Base-by-base conservation (phyloP, 441 rosid genomes). In the Erysimum cheiri region DNA sequence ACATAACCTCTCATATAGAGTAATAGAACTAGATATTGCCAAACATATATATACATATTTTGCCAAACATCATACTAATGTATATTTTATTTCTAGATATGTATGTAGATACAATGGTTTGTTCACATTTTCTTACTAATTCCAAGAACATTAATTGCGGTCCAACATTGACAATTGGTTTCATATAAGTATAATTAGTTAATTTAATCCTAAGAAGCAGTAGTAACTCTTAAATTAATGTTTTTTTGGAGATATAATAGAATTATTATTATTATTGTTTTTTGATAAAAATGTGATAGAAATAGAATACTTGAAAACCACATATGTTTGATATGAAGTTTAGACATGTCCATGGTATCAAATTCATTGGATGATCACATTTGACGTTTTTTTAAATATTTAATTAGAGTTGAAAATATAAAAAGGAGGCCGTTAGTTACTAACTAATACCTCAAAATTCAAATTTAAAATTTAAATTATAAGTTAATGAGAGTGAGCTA, bases 141-240 rank as follows among this genome's bases (percentile, higher is more conserved):
- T 52, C 55, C 68, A 53, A 52, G 56, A 10, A 26, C 77, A 60
- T 67, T 74, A 33, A 53, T 32, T 67, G 41, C 28, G 64, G 63
- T 60, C 69, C 60, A 66, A 74, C 77, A 35, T 60, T 67, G 72
- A 67, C 68, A 31, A n/a, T 58, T 58, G 54, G 33, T 40, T 57
- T 6, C 15, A 33, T 10, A 31, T 54, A 9, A 22, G 24, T 22
- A 22, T 17, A 19, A 15, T 6, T 50, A 39, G 2, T 29, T 48
- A 59, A 29, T 50, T 48, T 53, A 26, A 58, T 33, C n/a, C 0
- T 24, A 53, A n/a, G 15, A 35, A 47, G 0, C 40, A n/a, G n/a
- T n/a, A 39, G 24, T 68, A 11, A 60, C 22, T 15, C 13, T 8
- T 26, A 8, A 7, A 12, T 36, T n/a, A 3, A 28, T 26, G 28